Evolutionary conservation across 2,329 filamentous ascomycete genomes (phyloP), one percentile per base, ranked within the genome.

Genomic region (Clonostachys rhizophaga): DNA sequence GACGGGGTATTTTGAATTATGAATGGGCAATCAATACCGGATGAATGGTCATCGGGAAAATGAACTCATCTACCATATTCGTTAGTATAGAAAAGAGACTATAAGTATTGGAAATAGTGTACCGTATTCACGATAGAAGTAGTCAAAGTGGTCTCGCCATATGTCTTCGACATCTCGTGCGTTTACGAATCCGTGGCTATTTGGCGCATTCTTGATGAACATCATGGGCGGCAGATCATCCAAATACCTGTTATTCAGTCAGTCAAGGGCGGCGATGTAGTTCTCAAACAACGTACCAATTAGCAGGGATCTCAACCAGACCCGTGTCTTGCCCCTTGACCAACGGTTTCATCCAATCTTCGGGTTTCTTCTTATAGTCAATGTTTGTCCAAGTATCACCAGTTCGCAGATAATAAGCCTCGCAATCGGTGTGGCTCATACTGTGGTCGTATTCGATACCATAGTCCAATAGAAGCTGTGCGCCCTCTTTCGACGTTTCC

Each of bases 41-140:
- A 61, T 90, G 86, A 35, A 89, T 84, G 0, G 86, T 90, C 63
- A 90, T 86, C 0, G 87, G 86, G 55, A 90, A 89, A 45, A 89
- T 78, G 51, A 89, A 89, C 54, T 87, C 83, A 54, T 90, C 85
- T 30, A 30, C 24, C 24, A 30, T 3, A 30, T 30, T 30, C 4
- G 24, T 30, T 30, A 30, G 24, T 1, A 30, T 30, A 3, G 24
- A 10, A 30, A 2, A 30, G 10, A 30, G 24, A 30, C 24, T 4
- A 10, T 5, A 3, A 3, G 24, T 1, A 30, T 30, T 10, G 9
- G 24, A 30, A 30, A 30, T 10, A 3, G 3, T 30, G 4, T 30
- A 30, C 24, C 24, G 52, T 88, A 85, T 62, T 90, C 84, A 30
- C 85, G 72, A 60, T 90, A 90, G 57, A 87, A 89, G 64, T 89